These are phyloP conservation scores for Phialophora verrucosa DNA, from an alignment of 2,329 filamentous ascomycete genomes.

Conservation along the genomic window DNA sequence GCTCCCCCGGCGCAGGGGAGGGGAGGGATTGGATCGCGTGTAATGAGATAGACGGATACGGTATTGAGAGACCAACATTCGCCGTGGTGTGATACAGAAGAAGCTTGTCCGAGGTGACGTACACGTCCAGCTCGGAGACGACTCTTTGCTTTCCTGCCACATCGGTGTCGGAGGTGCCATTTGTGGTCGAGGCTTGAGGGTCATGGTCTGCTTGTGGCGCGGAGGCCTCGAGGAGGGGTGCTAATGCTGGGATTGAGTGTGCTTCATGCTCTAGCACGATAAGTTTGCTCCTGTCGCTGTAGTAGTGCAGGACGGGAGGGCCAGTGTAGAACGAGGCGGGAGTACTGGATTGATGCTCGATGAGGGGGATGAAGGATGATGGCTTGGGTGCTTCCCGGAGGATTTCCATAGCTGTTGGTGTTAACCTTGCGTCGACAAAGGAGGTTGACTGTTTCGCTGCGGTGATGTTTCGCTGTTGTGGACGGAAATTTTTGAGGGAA, in stretches of 20 bases:
- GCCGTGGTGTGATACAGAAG: constrained; percentile 48
- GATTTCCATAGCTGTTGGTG: constrained; percentile 48
- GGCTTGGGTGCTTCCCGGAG: constrained; percentile 47
- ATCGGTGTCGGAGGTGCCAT: constrained; percentile 31
- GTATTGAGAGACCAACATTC: constrained; percentile 51
- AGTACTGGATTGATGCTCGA: constrained; percentile 55
- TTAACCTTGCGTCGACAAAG: not conserved
- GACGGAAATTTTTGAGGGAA: constrained; percentile 1
- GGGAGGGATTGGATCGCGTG: constrained; percentile 55
- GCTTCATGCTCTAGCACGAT: constrained; percentile 51
- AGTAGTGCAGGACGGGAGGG: constrained; percentile 55
- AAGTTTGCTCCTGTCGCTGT: constrained; percentile 53
- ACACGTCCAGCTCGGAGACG: constrained; percentile 51
- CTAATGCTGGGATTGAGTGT: constrained; percentile 44
- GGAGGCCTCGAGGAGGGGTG: constrained; percentile 28
- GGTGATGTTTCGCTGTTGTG: not conserved
- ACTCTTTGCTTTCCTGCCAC: constrained; percentile 39
- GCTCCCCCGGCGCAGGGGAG: constrained; percentile 41
- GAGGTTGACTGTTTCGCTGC: not conserved
- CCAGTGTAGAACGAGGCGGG: constrained; percentile 55
- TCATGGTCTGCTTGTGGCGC: constrained; percentile 4
- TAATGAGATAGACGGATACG: constrained; percentile 56
- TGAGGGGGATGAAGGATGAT: constrained; percentile 51
- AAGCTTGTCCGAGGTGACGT: constrained; percentile 57
- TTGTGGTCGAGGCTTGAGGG: constrained; percentile 29